A percentile compares a stretch with the other conserved stretches of the same genome.
Conservation (phyloP, 177 flowering plant species). For the Vitis hybrid region DNA sequence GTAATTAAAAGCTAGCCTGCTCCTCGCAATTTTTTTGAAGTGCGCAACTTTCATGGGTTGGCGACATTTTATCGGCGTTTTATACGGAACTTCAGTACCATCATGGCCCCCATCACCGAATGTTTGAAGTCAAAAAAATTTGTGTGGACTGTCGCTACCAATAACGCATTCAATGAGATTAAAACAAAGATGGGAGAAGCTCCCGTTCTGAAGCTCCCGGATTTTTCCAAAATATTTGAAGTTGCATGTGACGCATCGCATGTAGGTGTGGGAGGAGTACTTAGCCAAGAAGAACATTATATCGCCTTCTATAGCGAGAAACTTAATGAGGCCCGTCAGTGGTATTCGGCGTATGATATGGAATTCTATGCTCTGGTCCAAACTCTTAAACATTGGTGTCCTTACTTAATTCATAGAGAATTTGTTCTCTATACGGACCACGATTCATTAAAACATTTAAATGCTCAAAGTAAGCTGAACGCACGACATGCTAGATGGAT, state of each 20-base stretch:
- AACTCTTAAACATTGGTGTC: too few relatives aligned
- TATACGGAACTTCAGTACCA: neutral
- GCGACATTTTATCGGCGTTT: neutral
- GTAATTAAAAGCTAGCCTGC: neutral
- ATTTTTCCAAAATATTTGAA: slow-evolving; percentile 2
- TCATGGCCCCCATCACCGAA: slow-evolving; percentile 2
- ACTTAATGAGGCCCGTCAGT: neutral
- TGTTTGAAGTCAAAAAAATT: slow-evolving; percentile 1
- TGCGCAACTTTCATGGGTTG: slow-evolving; percentile 1
- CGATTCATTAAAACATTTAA: neutral
- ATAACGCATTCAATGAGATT: neutral
- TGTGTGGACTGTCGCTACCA: neutral
- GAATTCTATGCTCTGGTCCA: too few relatives aligned
- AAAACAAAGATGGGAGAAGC: neutral
- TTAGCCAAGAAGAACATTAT: too few relatives aligned
- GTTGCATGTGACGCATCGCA: neutral
- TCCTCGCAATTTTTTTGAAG: neutral
- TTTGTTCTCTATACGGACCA: neutral
- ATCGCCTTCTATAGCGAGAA: neutral
- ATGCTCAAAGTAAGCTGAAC: neutral
- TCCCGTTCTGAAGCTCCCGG: neutral
- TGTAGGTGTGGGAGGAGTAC: too few relatives aligned
- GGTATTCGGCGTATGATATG: neutral
- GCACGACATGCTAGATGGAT: neutral
- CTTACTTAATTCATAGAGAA: neutral